Evolutionary conservation across 768 basidiomycete species (phyloP).

Genomic region (Tulasnella sp.): DNA sequence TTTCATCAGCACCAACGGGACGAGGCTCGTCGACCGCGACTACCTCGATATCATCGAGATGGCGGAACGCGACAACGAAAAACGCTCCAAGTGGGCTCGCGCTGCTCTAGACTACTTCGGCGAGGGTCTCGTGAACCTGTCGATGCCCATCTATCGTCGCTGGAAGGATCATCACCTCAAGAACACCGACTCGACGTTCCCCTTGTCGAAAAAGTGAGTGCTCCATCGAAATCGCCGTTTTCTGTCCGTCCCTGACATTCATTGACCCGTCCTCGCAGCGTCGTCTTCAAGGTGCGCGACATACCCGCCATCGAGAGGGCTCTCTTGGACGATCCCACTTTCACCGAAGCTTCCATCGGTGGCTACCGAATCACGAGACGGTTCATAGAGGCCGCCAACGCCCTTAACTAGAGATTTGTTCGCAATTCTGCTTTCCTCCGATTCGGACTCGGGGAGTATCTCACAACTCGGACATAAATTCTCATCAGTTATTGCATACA

Average conservation of each 20-base stretch:
- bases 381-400: constrained; percentile 12
- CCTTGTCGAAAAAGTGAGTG: background rate
- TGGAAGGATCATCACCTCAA: background rate
- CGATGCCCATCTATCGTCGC: constrained; percentile 1
- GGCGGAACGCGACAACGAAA: background rate
- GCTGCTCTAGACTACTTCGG: background rate
- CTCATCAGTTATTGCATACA: background rate
- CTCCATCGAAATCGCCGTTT: background rate
- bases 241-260: too few relatives aligned
- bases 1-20: background rate
- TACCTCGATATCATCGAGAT: background rate
- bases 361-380: background rate
- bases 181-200: background rate
- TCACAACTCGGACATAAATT: background rate
- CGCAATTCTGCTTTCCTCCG: background rate
- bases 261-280: background rate
- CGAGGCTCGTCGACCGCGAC: background rate
- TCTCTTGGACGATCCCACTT: background rate
- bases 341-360: background rate
- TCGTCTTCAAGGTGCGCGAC: background rate
- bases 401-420: background rate
- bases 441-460: background rate
- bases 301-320: background rate
- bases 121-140: background rate
- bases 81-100: background rate